Percentiles rank a stretch among this genome's conserved stretches.
phyloP scores from a whole-genome alignment of 768 basidiomycete genomes.

The Lactarius psammicola region DNA sequence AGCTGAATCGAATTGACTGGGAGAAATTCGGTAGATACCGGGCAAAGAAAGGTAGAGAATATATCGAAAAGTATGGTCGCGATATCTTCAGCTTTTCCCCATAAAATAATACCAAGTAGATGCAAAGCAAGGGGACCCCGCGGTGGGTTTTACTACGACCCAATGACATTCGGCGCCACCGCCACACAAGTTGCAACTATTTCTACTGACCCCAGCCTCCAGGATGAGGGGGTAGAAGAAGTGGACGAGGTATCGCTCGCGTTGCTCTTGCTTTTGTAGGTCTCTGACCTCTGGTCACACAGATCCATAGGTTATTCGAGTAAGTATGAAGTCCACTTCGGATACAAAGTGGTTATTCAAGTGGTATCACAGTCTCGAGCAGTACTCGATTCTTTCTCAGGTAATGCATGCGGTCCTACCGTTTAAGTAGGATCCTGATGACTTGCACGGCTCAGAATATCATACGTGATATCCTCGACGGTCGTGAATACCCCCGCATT shows the following conservation, averaged over 20 bases:
- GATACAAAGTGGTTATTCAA: not conserved
- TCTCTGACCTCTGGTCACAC: not conserved
- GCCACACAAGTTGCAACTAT: not conserved
- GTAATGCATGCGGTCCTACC: not conserved
- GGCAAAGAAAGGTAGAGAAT: constrained; percentile 9
- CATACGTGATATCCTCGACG: constrained; percentile 22
- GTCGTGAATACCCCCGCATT: constrained; percentile 19
- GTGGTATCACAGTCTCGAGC: constrained; percentile 12
- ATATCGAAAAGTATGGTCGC: constrained; percentile 7
- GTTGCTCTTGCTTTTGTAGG: no score
- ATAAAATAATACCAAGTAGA: constrained; percentile 10
- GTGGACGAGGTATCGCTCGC: constrained; percentile 18
- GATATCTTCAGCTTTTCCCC: not conserved
- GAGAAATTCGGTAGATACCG: constrained; percentile 8
- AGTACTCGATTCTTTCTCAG: constrained; percentile 21
- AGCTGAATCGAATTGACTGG: constrained; percentile 18
- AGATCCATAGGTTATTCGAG: constrained; percentile 20
- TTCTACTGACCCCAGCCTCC: not conserved
- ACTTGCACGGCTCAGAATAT: constrained; percentile 2
- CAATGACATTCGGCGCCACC: not conserved
- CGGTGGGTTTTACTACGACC: constrained; percentile 3
- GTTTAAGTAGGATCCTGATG: not conserved
- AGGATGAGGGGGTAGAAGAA: not conserved
- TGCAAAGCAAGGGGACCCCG: constrained; percentile 16
- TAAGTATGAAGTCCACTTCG: constrained; percentile 3